Base-by-base conservation (phyloP, 306 rosid genomes). In the Pyrus pyrifolia region DNA sequence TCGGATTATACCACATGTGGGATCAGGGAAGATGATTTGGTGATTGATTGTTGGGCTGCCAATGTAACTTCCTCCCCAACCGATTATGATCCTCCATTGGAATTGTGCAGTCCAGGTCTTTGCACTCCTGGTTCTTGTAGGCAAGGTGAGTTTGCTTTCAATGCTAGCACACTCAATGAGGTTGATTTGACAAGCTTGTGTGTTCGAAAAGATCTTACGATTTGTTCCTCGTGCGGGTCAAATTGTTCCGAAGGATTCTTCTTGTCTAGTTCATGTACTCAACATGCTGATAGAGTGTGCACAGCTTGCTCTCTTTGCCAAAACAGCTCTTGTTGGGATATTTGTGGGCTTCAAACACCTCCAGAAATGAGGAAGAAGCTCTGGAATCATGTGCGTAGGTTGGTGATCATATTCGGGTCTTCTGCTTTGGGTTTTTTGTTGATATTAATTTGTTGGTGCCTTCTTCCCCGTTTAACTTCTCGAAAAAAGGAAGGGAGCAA, bases 291-390 rank as follows among this genome's bases (percentile, higher is more conserved):
- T 76, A 83, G 97, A 62, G 88, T 90, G 15, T 95, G 98, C 86
- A 89, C 97, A 4, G 87, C 92, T 73, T 95, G 97, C 80, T 95
- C 97, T 67, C 97, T 95, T 75, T 95, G 99, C 86, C 97, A 95
- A 80, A 95, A 95, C 80, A 88, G 94, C 46, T 90, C 97, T 64
- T 95, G 99, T 78, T 69, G 70, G 83, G 82, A 80, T 58, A 81
- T 84, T 27, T 95, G 99, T 82, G 84, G 85, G 25, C 78, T 86
- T 72, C 89, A 78, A 31, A 75, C 93, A 10, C 64, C 91, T 12
- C 49, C 80, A 5, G 89, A 76, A 66, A 38, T 74, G 76, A 84
- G 79, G 68, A 65, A 31, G 58, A 87, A 76, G 75, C 80, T 67
- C 66, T 88, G 95, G 99, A 86, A 77, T 73, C 87, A 78, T 67